These are phyloP conservation scores for Allium cepa DNA, from an alignment of 106 monocot genomes.

Conservation along the genomic window DNA sequence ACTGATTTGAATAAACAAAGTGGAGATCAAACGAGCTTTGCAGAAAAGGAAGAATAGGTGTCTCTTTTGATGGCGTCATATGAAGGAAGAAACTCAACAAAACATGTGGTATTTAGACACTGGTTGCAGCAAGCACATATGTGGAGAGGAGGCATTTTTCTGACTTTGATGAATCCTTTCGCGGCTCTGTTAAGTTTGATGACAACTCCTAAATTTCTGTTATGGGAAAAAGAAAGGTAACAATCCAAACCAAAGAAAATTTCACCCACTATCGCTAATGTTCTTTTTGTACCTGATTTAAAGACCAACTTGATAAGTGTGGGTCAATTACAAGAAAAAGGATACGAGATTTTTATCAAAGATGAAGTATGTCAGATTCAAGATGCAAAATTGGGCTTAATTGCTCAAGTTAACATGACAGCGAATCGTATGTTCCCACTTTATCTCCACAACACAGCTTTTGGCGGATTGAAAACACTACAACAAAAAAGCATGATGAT, in stretches of 20 bases:
- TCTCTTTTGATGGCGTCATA: no score
- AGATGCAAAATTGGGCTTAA: slow-evolving; percentile 13
- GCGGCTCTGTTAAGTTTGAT: slow-evolving; percentile 12
- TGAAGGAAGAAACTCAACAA: no score
- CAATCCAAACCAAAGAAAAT: not conserved
- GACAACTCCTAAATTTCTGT: not conserved
- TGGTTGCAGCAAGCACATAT: not conserved
- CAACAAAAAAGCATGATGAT: not conserved
- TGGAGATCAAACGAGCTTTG: slow-evolving; percentile 16
- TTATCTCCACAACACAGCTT: slow-evolving; percentile 5
- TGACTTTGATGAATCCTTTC: slow-evolving; percentile 21
- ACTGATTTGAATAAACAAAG: slow-evolving; percentile 11
- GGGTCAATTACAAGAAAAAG: no score
- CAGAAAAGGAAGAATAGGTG: slow-evolving; percentile 9
- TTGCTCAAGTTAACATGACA: not conserved
- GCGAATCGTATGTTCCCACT: slow-evolving; percentile 14
- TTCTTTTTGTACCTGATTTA: slow-evolving; percentile 9
- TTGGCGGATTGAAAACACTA: no score
- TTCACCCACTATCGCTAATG: slow-evolving; percentile 4
- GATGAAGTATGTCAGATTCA: slow-evolving; percentile 11
- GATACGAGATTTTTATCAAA: not conserved
- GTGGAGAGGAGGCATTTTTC: slow-evolving; percentile 12
- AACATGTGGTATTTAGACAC: no score
- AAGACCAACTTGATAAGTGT: no score
- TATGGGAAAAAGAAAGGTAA: slow-evolving; percentile 12